phyloP scores from a whole-genome alignment of 2,329 filamentous ascomycete species.

The Atkinsonella texensis region DNA sequence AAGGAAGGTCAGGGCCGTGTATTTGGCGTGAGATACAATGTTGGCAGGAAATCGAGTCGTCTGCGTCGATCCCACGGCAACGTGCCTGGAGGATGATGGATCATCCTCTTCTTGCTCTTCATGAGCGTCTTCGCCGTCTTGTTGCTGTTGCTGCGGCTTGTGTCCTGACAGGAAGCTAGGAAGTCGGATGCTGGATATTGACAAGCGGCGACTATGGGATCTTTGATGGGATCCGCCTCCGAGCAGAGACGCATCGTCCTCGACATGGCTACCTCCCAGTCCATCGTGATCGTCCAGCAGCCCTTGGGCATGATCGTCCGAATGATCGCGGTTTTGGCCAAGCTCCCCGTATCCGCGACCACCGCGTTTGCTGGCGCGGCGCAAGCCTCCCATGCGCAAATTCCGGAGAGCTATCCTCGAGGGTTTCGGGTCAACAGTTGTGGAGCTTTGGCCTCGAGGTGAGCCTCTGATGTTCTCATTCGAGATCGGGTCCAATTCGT shows the following conservation, averaged over 20 bases:
- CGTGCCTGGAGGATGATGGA: constrained; percentile 58
- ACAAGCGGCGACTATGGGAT: constrained; percentile 16
- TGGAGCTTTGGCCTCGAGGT: constrained; percentile 15
- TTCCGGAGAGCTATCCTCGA: constrained; percentile 59
- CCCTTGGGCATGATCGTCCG: constrained; percentile 53
- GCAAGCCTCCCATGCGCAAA: constrained; percentile 53
- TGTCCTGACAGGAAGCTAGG: constrained; percentile 51
- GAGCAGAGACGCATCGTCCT: constrained; percentile 62
- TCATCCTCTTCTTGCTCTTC: constrained; percentile 45
- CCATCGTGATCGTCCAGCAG: constrained; percentile 53
- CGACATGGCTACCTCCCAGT: constrained; percentile 51
- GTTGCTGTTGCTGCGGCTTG: constrained; percentile 13
- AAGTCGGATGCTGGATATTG: constrained; percentile 45
- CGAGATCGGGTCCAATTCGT: constrained; percentile 63
- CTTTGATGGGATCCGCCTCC: constrained; percentile 22
- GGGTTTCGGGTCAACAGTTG: constrained; percentile 36
- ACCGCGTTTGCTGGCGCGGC: constrained; percentile 41
- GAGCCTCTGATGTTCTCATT: constrained; percentile 21
- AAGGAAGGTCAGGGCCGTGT: constrained; percentile 87
- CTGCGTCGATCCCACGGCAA: constrained; percentile 66
- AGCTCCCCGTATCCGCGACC: constrained; percentile 48
- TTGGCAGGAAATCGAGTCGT: constrained; percentile 74
- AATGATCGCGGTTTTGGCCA: constrained; percentile 41
- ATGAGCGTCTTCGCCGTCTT: constrained; percentile 23
- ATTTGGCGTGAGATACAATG: constrained; percentile 92